Conservation (phyloP, 2,329 filamentous ascomycete species). For the Venturia aucupariae region DNA sequence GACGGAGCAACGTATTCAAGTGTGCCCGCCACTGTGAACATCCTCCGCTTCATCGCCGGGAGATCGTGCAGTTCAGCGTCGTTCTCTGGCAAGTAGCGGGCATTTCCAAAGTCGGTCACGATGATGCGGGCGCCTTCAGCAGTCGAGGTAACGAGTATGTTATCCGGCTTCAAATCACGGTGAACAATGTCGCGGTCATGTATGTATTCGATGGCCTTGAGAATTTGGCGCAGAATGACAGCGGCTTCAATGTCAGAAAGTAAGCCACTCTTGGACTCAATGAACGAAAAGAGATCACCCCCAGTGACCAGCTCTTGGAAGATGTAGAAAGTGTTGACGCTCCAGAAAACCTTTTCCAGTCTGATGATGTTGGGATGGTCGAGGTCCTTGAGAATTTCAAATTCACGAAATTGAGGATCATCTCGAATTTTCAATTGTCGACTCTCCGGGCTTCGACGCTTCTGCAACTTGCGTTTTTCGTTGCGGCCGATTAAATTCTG, state of each 20-base stretch:
- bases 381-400: constrained; percentile 41
- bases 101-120: constrained; percentile 53
- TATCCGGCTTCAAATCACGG: constrained; percentile 55
- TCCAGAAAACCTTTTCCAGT: constrained; percentile 48
- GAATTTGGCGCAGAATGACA: constrained; percentile 45
- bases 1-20: constrained; percentile 50
- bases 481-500: neutral
- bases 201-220: constrained; percentile 49
- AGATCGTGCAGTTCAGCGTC: neutral
- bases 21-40: constrained; percentile 48
- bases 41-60: constrained; percentile 28
- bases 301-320: constrained; percentile 52
- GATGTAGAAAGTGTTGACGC: constrained; percentile 47
- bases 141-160: constrained; percentile 50
- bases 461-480: neutral
- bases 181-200: constrained; percentile 49
- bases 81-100: constrained; percentile 30
- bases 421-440: constrained; percentile 9
- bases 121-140: constrained; percentile 43
- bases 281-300: constrained; percentile 52
- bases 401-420: constrained; percentile 28
- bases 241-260: constrained; percentile 44
- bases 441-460: constrained; percentile 3
- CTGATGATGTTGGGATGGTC: constrained; percentile 52
- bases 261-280: constrained; percentile 39